Evolutionary conservation across 345 rosid genomes (phyloP), one percentile per base, ranked within the genome.

Genomic region (Gynandropsis gynandra): DNA sequence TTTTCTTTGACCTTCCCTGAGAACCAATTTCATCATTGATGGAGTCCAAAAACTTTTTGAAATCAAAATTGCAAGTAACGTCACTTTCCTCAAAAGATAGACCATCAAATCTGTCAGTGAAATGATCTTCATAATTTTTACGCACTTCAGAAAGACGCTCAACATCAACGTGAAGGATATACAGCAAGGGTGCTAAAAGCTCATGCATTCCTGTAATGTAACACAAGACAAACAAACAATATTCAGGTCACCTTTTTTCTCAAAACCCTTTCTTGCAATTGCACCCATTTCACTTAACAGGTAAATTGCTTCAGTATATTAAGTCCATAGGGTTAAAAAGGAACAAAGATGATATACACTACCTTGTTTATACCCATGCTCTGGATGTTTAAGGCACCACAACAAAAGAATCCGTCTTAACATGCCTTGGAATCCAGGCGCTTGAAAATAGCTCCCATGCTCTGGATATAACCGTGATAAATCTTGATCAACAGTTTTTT

Each of bases 321-420:
- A 9, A 14, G 47, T 53, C 35, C 2, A 52, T 1, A 24, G 29
- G 29, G 4, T 9, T 38, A 19, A 19, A n/a, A 52, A 52, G 18
- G 24, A 20, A 40, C n/a, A 21, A 10, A 1, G 14, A 4, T 21
- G 10, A 5, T 6, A 52, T 3, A 52, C 11, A 38, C 35, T 77
- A 82, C 97, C 97, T 83, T 89, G 95, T 61, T 73, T 76, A 42
- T 85, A 85, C 47, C 93, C 89, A 66, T 47, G 77, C 45, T 85
- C 85, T 3, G 89, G 95, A 75, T 89, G 83, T 15, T 83, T 72
- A 39, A 89, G 83, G 68, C 95, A 89, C 93, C 95, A 85, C 54
- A 89, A 47, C 45, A 85, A 59, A 64, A 85, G 68, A 49, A 89
- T 78, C 17, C 93, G 75, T 59, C 97, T 82, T 21, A 89, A 64